Conservation (phyloP, 2,329 filamentous ascomycete species). For the Ophiostoma australiae region DNA sequence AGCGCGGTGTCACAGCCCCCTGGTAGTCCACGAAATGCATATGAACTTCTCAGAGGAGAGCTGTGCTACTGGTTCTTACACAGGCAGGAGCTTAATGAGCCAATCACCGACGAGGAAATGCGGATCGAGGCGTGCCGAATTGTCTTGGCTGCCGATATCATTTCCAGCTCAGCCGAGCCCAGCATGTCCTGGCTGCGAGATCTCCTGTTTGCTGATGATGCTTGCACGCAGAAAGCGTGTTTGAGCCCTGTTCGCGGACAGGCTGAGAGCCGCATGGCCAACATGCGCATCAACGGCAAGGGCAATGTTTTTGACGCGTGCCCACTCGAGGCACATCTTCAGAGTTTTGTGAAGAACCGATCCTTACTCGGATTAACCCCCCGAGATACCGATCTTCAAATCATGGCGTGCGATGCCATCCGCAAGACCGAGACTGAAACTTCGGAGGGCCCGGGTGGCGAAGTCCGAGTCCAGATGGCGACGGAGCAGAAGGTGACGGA, state of each 20-base stretch:
- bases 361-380: slow-evolving; percentile 53
- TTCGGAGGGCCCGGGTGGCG: background rate
- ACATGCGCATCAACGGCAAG: slow-evolving; percentile 54
- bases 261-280: slow-evolving; percentile 44
- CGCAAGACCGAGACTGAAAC: slow-evolving; percentile 48
- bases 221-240: slow-evolving; percentile 41
- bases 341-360: slow-evolving; percentile 49
- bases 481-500: slow-evolving; percentile 47
- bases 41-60: slow-evolving; percentile 57
- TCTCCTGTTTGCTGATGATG: slow-evolving; percentile 48
- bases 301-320: slow-evolving; percentile 53
- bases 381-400: slow-evolving; percentile 56
- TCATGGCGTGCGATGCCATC: slow-evolving; percentile 55
- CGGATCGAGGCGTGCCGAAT: slow-evolving; percentile 56
- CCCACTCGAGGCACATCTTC: slow-evolving; percentile 51
- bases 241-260: slow-evolving; percentile 46
- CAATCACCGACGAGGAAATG: slow-evolving; percentile 47
- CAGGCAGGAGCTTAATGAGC: slow-evolving; percentile 40
- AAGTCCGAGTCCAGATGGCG: background rate
- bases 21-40: slow-evolving; percentile 52
- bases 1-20: slow-evolving; percentile 43
- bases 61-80: slow-evolving; percentile 49
- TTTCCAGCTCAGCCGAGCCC: slow-evolving; percentile 36
- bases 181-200: slow-evolving; percentile 54
- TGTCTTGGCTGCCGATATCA: slow-evolving; percentile 50